Evolutionary conservation across 2,329 filamentous ascomycete species (phyloP), one percentile per base, ranked within the genome.

Genomic region (Didymella pomorum): DNA sequence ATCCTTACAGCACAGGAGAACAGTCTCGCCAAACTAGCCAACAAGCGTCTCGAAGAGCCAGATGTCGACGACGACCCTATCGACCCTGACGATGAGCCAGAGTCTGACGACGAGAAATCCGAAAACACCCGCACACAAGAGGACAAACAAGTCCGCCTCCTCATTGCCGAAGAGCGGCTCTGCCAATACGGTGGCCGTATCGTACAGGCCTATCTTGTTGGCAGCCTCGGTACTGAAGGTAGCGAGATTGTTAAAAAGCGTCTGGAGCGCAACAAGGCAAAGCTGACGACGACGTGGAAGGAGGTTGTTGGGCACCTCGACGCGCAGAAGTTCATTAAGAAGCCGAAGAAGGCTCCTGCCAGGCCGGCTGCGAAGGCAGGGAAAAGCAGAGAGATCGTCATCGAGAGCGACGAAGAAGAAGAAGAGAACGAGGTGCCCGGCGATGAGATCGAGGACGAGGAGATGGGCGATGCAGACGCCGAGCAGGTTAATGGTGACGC

Each of bases 141-240:
- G 41, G 81, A 86, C 28, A 82, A 83, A 52, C 82, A 84, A 69
- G 81, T 90, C 70, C 84, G 86, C 56, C 86, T 88, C 56, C 83
- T 97, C 31, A 83, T 93, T 58, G 88, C 92, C 0, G 95, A 98
- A 77, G 90, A 94, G 72, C 86, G 88, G 20, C 84, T 98, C 0
- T 98, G 94, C 76, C 90, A 94, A 68, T 82, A 97, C 25, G 89
- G 93, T 0, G 89, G 88, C 62, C 96, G 95, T 73, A 86, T 96
- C 42, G 90, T 97, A 35, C 85, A 96, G 41, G 90, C 89, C 12
- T 87, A 96, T 21, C 82, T 90, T 10, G 91, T 88, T 20, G 87
- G 87, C 52, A 87, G 93, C 39, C 81, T 97, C 49, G 92, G 96
- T 71, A 60, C 61, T 1, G 62, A 68, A 11, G 79, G 85, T 28